phyloP scores from a whole-genome alignment of 306 rosid species.

The Delonix regia region DNA sequence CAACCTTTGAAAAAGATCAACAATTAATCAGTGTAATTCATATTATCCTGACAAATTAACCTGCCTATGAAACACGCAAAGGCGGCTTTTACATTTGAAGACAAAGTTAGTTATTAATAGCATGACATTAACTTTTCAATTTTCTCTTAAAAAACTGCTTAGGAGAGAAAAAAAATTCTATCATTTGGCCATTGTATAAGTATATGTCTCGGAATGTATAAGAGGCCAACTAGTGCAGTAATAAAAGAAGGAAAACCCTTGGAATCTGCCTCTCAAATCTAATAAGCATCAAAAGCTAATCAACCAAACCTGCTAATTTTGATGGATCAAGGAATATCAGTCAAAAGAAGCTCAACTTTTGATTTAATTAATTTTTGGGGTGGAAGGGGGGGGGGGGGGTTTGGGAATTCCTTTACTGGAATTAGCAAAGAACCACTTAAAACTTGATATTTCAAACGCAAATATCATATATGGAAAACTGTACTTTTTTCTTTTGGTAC shows the following conservation, averaged over 20 bases:
- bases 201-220: no score
- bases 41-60: slow-evolving; percentile 40
- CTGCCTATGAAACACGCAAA: slow-evolving; percentile 45
- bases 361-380: not conserved
- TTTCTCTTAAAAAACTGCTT: not conserved
- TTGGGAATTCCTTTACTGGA: no score
- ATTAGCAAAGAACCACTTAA: no score
- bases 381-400: no score
- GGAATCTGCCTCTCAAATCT: not conserved
- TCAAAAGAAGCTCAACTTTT: not conserved
- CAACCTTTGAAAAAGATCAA: slow-evolving; percentile 46
- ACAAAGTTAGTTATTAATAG: slow-evolving; percentile 47
- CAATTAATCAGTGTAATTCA: slow-evolving; percentile 29
- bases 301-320: not conserved
- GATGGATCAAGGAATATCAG: not conserved
- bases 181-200: not conserved
- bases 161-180: not conserved
- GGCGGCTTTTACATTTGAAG: slow-evolving; percentile 23
- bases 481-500: not conserved
- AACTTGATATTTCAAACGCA: no score
- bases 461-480: no score
- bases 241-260: not conserved
- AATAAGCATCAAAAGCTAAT: not conserved
- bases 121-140: not conserved
- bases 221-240: not conserved